These are phyloP conservation scores for Euryodendron excelsum DNA, from an alignment of 148 eudicot species.

Conservation along the genomic window DNA sequence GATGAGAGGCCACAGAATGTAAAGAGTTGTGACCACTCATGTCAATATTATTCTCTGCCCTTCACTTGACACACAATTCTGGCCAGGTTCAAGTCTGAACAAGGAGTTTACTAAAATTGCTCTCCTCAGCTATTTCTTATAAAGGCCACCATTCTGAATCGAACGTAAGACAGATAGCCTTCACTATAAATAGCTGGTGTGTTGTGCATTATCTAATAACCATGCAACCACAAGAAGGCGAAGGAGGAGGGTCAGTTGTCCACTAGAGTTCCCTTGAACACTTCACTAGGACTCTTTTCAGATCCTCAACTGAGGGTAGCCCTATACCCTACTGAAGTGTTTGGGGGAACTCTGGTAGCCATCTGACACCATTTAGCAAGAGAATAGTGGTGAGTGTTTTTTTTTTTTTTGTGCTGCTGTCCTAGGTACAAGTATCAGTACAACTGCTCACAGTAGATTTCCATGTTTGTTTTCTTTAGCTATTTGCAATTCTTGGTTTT, in stretches of 20 bases:
- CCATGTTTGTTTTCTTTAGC: too few relatives aligned
- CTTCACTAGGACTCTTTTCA: not conserved
- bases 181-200: not conserved
- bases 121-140: too few relatives aligned
- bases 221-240: not conserved
- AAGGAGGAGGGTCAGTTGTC: not conserved
- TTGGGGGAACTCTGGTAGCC: too few relatives aligned
- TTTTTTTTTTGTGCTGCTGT: too few relatives aligned
- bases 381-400: too few relatives aligned
- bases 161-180: not conserved
- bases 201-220: not conserved
- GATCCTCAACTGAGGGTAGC: too few relatives aligned
- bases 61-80: conserved; percentile 3
- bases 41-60: not conserved
- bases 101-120: not conserved
- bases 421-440: too few relatives aligned
- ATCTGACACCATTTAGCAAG: too few relatives aligned
- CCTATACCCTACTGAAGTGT: too few relatives aligned
- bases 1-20: not conserved
- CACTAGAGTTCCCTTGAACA: not conserved
- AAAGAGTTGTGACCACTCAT: not conserved
- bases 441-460: too few relatives aligned
- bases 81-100: not conserved
- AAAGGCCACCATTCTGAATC: too few relatives aligned
- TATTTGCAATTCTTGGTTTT: too few relatives aligned